phyloP scores from a whole-genome alignment of 208 protist species.

The Trypanosoma cruzi region DNA sequence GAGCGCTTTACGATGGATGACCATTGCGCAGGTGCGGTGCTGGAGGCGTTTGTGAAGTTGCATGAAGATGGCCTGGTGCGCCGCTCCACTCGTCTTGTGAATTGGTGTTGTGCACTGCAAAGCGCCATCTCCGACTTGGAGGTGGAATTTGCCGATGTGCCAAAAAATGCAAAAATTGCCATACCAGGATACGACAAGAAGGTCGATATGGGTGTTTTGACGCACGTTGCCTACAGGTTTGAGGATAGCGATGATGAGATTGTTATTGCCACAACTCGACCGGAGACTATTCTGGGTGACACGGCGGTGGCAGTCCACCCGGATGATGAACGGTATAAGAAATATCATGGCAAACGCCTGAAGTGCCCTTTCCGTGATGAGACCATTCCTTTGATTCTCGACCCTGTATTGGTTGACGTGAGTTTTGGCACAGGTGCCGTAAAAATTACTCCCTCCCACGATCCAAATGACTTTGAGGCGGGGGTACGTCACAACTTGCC shows the following conservation, averaged over 20 bases:
- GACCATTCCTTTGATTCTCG: constrained; percentile 97
- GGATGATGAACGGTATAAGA: constrained; percentile 97
- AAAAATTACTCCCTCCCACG: constrained; percentile 99
- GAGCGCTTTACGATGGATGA: constrained; percentile 99
- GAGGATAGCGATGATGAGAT: constrained; percentile 90
- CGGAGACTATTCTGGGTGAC: constrained; percentile 99
- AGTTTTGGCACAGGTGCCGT: constrained; percentile 98
- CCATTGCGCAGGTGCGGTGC: constrained; percentile 91
- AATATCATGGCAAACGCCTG: constrained; percentile 95
- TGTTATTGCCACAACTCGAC: constrained; percentile 98
- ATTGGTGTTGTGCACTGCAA: constrained; percentile 99
- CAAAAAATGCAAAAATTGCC: constrained; percentile 75
- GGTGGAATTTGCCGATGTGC: constrained; percentile 95
- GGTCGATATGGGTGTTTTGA: constrained; percentile 96
- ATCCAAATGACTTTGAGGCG: constrained; percentile 99
- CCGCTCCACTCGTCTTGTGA: constrained; percentile 98
- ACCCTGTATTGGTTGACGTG: constrained; percentile 97
- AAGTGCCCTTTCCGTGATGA: constrained; percentile 97
- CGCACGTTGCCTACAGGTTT: constrained; percentile 96
- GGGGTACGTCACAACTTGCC: constrained; percentile 96
- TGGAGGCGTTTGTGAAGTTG: constrained; percentile 97
- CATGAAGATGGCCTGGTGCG: constrained; percentile 97
- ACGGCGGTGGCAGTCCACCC: constrained; percentile 98
- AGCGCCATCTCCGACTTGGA: constrained; percentile 99
- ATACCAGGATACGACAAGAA: constrained; percentile 92